Evolutionary conservation across 305 asterid genomes (phyloP).

Genomic region (Fraxinus floribunda): DNA sequence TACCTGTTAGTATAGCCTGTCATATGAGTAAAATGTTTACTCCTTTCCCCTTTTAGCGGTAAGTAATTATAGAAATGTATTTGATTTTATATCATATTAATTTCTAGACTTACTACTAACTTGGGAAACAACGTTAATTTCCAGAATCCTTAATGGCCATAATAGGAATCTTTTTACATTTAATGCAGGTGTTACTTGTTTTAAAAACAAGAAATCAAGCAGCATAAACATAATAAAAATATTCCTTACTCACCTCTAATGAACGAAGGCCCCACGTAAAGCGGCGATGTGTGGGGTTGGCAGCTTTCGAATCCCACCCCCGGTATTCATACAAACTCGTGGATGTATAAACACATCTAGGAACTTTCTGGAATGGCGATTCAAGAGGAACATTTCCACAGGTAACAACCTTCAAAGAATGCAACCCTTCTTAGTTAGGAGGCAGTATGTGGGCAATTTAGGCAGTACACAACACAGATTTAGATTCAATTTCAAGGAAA

Average conservation of each 20-base stretch:
- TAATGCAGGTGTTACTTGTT: not conserved
- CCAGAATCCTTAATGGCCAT: not conserved
- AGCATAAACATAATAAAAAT: not conserved
- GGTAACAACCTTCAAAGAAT: slow-evolving; percentile 59
- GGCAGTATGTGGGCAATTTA: not conserved
- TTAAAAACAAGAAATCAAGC: not conserved
- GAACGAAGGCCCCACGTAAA: slow-evolving; percentile 80
- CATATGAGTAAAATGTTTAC: not conserved
- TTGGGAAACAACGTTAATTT: not conserved
- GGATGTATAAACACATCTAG: slow-evolving; percentile 72
- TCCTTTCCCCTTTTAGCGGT: not conserved
- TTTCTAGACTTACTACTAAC: not conserved
- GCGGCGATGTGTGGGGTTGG: slow-evolving; percentile 67
- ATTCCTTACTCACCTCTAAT: slow-evolving; percentile 48
- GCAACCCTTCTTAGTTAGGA: slow-evolving; percentile 17
- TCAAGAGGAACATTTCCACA: slow-evolving; percentile 82
- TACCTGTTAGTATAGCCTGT: not conserved
- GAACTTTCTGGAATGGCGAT: slow-evolving; percentile 69
- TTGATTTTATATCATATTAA: not conserved
- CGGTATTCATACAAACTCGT: slow-evolving; percentile 71
- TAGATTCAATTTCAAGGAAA: not conserved
- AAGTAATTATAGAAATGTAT: not conserved
- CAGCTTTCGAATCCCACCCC: slow-evolving; percentile 84
- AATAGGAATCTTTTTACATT: not conserved
- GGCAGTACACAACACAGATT: not conserved